These are phyloP conservation scores for Talaromyces trachyspermus DNA, from an alignment of 495 filamentous ascomycete genomes.

Conservation along the genomic window DNA sequence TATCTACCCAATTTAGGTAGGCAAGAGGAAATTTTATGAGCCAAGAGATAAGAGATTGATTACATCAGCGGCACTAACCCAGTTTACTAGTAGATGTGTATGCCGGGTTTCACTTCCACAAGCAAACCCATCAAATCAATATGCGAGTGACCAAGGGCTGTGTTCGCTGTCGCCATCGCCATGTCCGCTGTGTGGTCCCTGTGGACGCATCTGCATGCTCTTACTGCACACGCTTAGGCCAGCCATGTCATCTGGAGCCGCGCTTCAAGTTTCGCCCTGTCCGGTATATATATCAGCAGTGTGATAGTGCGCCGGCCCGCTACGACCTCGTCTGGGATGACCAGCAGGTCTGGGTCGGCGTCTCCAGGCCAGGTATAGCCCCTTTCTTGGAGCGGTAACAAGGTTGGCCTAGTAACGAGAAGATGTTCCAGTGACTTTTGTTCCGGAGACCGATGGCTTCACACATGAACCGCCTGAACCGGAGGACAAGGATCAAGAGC, in stretches of 20 bases:
- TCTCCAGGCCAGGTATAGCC: conserved; percentile 22
- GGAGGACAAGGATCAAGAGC: background rate
- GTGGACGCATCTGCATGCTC: conserved; percentile 25
- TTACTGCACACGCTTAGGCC: conserved; percentile 24
- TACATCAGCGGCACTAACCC: background rate
- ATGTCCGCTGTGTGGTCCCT: conserved; percentile 29
- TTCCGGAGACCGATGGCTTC: conserved; percentile 19
- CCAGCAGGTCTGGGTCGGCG: conserved; percentile 28
- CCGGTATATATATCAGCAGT: conserved; percentile 31
- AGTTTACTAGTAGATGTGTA: background rate
- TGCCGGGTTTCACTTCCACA: background rate
- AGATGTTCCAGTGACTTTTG: conserved; percentile 23
- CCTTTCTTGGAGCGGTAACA: background rate
- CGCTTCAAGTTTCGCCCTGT: conserved; percentile 32
- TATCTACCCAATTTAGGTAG: too few relatives aligned
- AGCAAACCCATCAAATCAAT: background rate
- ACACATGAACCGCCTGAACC: background rate
- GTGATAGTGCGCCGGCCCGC: conserved; percentile 18
- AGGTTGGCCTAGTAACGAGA: background rate
- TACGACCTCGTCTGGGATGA: conserved; percentile 30
- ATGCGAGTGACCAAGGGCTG: conserved; percentile 36
- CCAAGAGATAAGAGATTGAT: background rate
- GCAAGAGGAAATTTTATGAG: too few relatives aligned
- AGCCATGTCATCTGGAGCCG: conserved; percentile 28
- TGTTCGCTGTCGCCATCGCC: conserved; percentile 33